Evolutionary conservation across 2,329 filamentous ascomycete species (phyloP), one percentile per base, ranked within the genome.

Genomic region (Dryadomyces sulphureus): DNA sequence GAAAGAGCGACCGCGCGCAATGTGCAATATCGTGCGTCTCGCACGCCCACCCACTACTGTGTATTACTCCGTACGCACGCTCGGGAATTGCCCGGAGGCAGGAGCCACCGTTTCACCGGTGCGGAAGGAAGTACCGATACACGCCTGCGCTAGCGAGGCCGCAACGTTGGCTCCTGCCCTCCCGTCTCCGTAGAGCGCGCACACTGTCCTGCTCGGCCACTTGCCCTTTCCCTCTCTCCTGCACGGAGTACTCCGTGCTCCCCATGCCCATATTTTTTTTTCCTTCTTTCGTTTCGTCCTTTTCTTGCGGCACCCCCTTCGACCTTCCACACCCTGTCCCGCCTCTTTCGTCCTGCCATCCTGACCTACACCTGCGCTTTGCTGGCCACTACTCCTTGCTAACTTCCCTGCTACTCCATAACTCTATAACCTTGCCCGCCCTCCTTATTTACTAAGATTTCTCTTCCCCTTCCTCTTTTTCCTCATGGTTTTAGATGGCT

Each of bases 401-500:
- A 27, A 17, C 21, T 21, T 38, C 20, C 35, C 16, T 19, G 32
- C 25, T 40, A n/a, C 24, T 25, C 27, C n/a, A 36, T 36, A 19
- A 17, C n/a, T 36, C 27, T 14, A 30, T 30, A n/a, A 24, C 17
- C 25, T 35, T 20, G 30, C 30, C 30, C n/a, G 21, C 9, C 12
- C 27, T 12, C 22, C 17, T 17, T 43, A 17, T 27, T 48, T 38
- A 39, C 40, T 38, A 48, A 41, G 24, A 44, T 44, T 41, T 41
- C 41, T 38, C 40, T 43, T 43, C 43, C 48, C 41, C 35, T 20
- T 30, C 25, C 38, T 39, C 39, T 30, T 14, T 36, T 40, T 25
- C 32, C 19, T 38, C 41, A 4, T 44, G 21, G 21, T 38, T 60
- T 62, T 68, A 69, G 66, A 70, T 69, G 67, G 65, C 65, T 60